Percentiles rank a stretch among this genome's conserved stretches.
Conservation (phyloP, 1,139 yeast genomes). For the Saccharomyces hybrid region DNA sequence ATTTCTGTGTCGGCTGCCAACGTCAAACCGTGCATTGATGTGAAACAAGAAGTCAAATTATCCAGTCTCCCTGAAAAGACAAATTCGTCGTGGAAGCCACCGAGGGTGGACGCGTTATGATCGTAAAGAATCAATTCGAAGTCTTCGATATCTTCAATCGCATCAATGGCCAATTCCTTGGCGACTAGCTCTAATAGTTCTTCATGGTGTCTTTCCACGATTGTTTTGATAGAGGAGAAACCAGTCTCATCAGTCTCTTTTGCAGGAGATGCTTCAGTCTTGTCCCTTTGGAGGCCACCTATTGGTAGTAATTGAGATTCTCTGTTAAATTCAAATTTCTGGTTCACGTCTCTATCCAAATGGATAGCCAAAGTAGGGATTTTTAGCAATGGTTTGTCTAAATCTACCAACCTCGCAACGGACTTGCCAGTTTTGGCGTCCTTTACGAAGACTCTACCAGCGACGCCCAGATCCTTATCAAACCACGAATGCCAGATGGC, state of each 20-base stretch:
- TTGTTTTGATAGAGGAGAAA: constrained; percentile 57
- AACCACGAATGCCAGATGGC: constrained; percentile 86
- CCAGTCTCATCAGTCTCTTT: constrained; percentile 25
- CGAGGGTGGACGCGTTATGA: constrained; percentile 71
- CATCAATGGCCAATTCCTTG: constrained; percentile 45
- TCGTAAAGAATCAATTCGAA: constrained; percentile 86
- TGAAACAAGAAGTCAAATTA: constrained; percentile 78
- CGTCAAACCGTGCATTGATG: constrained; percentile 65
- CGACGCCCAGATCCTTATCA: constrained; percentile 84
- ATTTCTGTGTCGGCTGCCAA: constrained; percentile 42
- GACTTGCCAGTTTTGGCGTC: constrained; percentile 42
- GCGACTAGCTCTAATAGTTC: constrained; percentile 66
- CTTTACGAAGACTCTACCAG: constrained; percentile 78
- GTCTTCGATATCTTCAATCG: constrained; percentile 60
- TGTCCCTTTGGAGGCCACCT: constrained; percentile 57
- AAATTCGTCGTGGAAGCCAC: constrained; percentile 86
- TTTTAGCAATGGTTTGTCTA: constrained; percentile 76
- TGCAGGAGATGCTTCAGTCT: constrained; percentile 26
- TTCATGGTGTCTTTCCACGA: constrained; percentile 67
- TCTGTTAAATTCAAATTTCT: constrained; percentile 80
- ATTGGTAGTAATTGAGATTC: constrained; percentile 84
- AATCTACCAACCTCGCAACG: constrained; percentile 63
- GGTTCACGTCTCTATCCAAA: constrained; percentile 66
- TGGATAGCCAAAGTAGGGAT: constrained; percentile 96
- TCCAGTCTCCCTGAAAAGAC: constrained; percentile 91